Conservation (phyloP, 1,284 basidiomycete species). For the Mycena citricolor region DNA sequence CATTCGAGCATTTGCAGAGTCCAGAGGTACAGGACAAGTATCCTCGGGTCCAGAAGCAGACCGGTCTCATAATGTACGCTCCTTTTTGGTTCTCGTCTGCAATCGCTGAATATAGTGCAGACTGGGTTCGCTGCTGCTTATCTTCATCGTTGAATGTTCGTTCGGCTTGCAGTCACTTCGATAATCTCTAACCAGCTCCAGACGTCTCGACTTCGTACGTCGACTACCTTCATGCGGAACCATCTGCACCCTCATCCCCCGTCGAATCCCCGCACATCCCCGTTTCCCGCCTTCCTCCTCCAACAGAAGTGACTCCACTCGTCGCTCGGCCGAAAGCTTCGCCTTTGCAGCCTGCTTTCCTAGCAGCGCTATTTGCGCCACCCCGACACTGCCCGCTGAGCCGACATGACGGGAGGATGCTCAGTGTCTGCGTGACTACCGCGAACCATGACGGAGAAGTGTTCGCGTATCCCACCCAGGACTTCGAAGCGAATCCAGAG, state of each 20-base stretch:
- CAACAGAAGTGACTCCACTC: constrained; percentile 14
- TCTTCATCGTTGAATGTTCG: constrained; percentile 78
- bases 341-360: background rate
- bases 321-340: constrained; percentile 13
- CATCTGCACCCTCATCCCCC: constrained; percentile 51
- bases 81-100: background rate
- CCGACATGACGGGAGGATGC: constrained; percentile 17
- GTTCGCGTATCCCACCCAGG: background rate
- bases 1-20: constrained; percentile 59
- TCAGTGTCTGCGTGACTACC: constrained; percentile 19
- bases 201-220: constrained; percentile 74
- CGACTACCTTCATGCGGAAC: constrained; percentile 60
- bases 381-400: constrained; percentile 19
- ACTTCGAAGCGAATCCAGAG: constrained; percentile 24
- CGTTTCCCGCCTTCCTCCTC: constrained; percentile 4
- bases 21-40: constrained; percentile 46
- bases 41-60: constrained; percentile 50
- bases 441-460: constrained; percentile 13
- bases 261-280: constrained; percentile 12
- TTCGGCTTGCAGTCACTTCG: background rate
- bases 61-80: constrained; percentile 71
- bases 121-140: constrained; percentile 59
- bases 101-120: constrained; percentile 36
- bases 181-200: constrained; percentile 28
- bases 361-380: constrained; percentile 11